Base-by-base conservation (phyloP, 2,329 filamentous ascomycete species). In the Phialemonium atrogriseum region DNA sequence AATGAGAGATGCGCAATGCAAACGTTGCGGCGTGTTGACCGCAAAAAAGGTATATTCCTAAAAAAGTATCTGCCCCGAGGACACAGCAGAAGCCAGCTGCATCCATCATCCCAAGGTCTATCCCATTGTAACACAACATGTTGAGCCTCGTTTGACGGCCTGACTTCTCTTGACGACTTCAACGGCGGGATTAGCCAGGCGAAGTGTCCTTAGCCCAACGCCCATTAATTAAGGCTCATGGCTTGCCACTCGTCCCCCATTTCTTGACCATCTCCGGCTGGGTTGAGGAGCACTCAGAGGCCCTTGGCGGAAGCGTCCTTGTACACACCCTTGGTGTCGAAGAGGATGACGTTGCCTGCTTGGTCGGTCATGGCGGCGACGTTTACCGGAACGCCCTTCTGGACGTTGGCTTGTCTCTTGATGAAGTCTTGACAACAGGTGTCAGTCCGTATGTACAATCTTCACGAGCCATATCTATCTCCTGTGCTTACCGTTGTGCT, bases 281-380 rank as follows among this genome's bases (percentile, higher is more conserved):
- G 4, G 27, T 20, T 15, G 18, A 14, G n/a, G n/a, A n/a, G n/a
- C n/a, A 13, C 17, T 54, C 54, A 65, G 37, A 57, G 30, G 32
- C 58, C 61, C 23, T 50, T 49, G 16, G 50, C 52, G 31, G 45
- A 50, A 32, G 54, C 52, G 40, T 54, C 57, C 38, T 61, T 52
- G 53, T 62, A 52, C 41, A 72, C 67, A 10, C 51, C 51, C 17
- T 50, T 41, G 11, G 63, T 8, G 45, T 66, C 48, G 42, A 69
- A 73, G 17, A 54, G 44, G 13, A 71, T 42, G 38, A 70, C 51
- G 27, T 64, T 59, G 44, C 68, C 68, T 22, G 50, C 39, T 13
- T 45, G 41, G 38, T 64, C 57, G 22, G 60, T 57, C 68, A 73
- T 73, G 49, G 67, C 55, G 10, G 64, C 48, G 13, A 45, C 45